These are phyloP conservation scores for Cunninghamia lanceolata DNA, from an alignment of 75 land plant genomes.

Conservation along the genomic window DNA sequence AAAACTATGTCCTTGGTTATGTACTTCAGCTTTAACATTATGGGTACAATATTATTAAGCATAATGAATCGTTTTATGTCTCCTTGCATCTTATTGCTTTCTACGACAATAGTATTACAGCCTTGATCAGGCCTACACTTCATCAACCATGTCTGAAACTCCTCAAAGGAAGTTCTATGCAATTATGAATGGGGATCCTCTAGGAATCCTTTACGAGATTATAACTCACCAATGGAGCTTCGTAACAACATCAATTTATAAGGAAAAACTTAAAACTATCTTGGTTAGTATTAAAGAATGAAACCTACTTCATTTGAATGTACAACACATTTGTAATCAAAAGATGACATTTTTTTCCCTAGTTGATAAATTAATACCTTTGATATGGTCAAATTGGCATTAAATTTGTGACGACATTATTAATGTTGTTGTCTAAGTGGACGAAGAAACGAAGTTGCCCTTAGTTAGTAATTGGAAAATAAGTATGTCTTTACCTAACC, in stretches of 20 bases:
- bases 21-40: background rate
- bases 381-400: background rate
- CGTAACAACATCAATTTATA: background rate
- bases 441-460: background rate
- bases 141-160: background rate
- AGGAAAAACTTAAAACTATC: background rate
- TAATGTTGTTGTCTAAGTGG: background rate
- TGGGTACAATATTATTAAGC: background rate
- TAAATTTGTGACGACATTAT: background rate
- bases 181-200: background rate
- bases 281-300: background rate
- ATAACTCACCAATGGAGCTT: background rate
- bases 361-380: background rate
- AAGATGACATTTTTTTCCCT: background rate
- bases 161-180: background rate
- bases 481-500: too few species aligned
- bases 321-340: background rate
- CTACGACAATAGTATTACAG: background rate
- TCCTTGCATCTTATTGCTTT: background rate
- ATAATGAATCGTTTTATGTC: background rate
- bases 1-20: background rate
- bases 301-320: background rate
- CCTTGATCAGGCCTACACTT: background rate
- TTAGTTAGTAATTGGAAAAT: background rate
- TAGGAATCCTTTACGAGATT: background rate